phyloP scores from a whole-genome alignment of 371 early-diverging fungal genomes.

The Basidiobolus heterosporus region DNA sequence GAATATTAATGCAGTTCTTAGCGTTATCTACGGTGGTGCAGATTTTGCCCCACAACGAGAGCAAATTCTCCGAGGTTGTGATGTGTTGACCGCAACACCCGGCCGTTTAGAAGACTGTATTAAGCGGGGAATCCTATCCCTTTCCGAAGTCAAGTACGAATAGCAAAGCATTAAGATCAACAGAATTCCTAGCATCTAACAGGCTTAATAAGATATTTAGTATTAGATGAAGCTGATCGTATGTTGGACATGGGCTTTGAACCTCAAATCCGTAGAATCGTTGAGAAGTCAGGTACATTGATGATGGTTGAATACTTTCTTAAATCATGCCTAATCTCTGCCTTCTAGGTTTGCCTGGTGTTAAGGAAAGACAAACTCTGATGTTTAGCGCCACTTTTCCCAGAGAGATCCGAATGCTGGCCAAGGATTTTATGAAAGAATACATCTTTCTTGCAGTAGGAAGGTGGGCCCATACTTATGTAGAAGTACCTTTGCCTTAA shows the following conservation, averaged over 20 bases:
- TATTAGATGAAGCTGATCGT: conserved; percentile 93
- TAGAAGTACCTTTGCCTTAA: too few species aligned
- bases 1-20: neutral
- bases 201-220: neutral
- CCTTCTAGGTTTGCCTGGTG: too few species aligned
- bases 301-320: too few species aligned
- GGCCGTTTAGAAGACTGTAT: conserved; percentile 84
- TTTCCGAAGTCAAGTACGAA: conserved; percentile 28
- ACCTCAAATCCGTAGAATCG: conserved; percentile 70
- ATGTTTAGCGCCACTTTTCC: conserved; percentile 99
- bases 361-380: conserved; percentile 81
- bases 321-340: too few species aligned
- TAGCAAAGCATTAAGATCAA: neutral
- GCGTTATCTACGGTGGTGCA: conserved; percentile 85
- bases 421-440: conserved; percentile 87
- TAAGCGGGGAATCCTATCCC: conserved; percentile 63
- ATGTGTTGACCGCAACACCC: conserved; percentile 92
- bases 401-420: conserved; percentile 55
- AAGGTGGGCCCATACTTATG: neutral
- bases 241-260: conserved; percentile 98
- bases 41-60: conserved; percentile 60
- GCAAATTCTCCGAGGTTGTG: conserved; percentile 19
- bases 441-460: conserved; percentile 89
- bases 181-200: neutral
- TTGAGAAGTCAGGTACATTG: conserved; percentile 3